A percentile compares a stretch with the other conserved stretches of the same genome.
Conservation (phyloP, 345 rosid genomes). For the Acer negundo region DNA sequence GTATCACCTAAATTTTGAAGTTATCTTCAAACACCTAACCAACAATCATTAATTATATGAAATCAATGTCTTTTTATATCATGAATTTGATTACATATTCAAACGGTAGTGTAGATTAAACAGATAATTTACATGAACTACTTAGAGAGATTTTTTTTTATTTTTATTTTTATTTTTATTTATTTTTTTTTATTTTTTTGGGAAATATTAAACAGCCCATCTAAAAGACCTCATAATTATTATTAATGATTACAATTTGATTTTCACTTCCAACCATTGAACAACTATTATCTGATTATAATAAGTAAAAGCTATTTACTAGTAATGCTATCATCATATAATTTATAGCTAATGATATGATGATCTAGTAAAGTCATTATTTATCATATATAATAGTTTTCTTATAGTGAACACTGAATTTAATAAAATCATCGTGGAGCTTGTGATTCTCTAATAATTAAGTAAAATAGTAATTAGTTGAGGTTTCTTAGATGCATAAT, state of each 20-base stretch:
- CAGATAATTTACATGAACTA: too few species aligned
- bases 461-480: too few species aligned
- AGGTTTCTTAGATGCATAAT: too few species aligned
- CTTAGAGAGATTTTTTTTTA: too few species aligned
- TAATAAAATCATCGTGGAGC: too few species aligned
- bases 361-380: too few species aligned
- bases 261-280: background rate
- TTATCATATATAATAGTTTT: too few species aligned
- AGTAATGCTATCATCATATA: background rate
- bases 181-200: too few species aligned
- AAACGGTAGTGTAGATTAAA: background rate
- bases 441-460: too few species aligned
- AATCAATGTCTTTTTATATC: background rate
- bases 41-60: background rate
- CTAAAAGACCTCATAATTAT: conserved; percentile 4
- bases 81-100: background rate
- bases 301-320: background rate
- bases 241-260: background rate
- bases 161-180: too few species aligned
- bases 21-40: background rate
- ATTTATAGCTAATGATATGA: too few species aligned
- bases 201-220: conserved; percentile 8
- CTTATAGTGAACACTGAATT: too few species aligned
- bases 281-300: background rate
- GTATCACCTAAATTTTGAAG: background rate